Evolutionary conservation across 495 filamentous ascomycete species (phyloP), one percentile per base, ranked within the genome.

Genomic region (Penicillium flavigenum): DNA sequence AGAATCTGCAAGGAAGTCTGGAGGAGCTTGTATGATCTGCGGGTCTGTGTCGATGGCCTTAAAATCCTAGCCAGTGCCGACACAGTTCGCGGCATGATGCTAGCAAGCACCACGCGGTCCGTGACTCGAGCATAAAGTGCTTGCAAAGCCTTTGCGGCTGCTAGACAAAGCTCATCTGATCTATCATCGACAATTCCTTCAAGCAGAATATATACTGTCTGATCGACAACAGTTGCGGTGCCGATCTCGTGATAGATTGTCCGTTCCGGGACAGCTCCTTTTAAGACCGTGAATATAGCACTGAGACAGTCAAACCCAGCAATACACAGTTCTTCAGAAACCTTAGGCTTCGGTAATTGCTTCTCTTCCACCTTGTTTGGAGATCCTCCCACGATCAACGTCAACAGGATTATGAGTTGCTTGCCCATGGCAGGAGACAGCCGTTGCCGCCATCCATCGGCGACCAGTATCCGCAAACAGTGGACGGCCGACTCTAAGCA

Each of bases 41-140:
- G 87, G 55, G 76, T 74, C 52, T 84, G 82, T 7, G 82, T 83
- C 2, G 83, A 86, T 0, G 87, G 84, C 27, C 86, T 86, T 32
- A 98, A 72, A 16, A 88, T 75, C 69, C 86, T 92, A 11, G 86
- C 87, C 46, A 99, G 67, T 6, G 85, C 81, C 8, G 93, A 96
- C 1, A 96, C 85, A 4, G 91, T 91, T 8, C 95, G 90, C 8
- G 94, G 94, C 62, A 97, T 82, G 60, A 98, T 92, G 47, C 82
- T 90, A 4, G 88, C 88, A 47, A 96, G 78, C 4, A 89, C 82
- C 10, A 89, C 79, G 47, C 80, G 79, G 66, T 94, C 88, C 55
- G 74, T 81, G 17, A 96, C 79, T 20, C 83, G 81, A 14, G 65
- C 58, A 56, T 86, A 81, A 31, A 95, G 74, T 7, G 79, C 77